Base-by-base conservation (phyloP, 2,329 filamentous ascomycete genomes). In the Gnomoniopsis sp. region DNA sequence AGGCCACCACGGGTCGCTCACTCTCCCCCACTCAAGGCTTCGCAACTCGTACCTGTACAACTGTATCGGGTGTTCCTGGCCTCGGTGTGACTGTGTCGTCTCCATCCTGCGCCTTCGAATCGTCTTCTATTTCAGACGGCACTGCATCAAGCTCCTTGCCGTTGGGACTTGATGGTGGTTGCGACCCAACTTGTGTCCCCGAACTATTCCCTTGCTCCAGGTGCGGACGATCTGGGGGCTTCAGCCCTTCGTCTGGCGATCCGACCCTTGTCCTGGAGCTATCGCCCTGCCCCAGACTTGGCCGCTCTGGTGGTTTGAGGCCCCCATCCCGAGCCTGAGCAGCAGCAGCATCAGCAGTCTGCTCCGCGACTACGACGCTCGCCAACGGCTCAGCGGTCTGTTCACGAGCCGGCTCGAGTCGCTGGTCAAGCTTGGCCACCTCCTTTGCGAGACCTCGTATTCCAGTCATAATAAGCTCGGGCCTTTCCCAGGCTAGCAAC, bases 401-500 rank as follows among this genome's bases (percentile, higher is more conserved):
- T 64, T 22, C 66, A 61, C 4, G 65, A 60, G 66, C 33, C 17
- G 63, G 62, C 23, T 65, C 67, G n/a, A 81, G 70, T 17, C 76
- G 70, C 41, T 65, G 64, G 55, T 80, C 76, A 8, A 63, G 60
- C 23, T 65, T 68, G 15, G 79, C 33, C 10, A 81, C 65, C 3
- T 70, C 72, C 55, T 70, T 70, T 0, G 76, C 74, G 36, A 83
- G 67, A 3, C 70, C 73, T 36, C 74, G 69, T 2, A 74, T 70
- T 0, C 80, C 80, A 2, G 71, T 64, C 0, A 69, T 64, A 57
- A 83, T 77, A 41, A 79, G 64, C 34, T 79, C 75, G 1, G 79
- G 79, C 17, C 74, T 69, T 59, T 82, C 79, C 75, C 78, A 81
- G 12, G 76, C 79, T 36, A 83, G 63, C 36, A 83, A 68, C 0